Evolutionary conservation across 2,329 filamentous ascomycete species (phyloP).

Genomic region (Trematosphaeria pertusa): DNA sequence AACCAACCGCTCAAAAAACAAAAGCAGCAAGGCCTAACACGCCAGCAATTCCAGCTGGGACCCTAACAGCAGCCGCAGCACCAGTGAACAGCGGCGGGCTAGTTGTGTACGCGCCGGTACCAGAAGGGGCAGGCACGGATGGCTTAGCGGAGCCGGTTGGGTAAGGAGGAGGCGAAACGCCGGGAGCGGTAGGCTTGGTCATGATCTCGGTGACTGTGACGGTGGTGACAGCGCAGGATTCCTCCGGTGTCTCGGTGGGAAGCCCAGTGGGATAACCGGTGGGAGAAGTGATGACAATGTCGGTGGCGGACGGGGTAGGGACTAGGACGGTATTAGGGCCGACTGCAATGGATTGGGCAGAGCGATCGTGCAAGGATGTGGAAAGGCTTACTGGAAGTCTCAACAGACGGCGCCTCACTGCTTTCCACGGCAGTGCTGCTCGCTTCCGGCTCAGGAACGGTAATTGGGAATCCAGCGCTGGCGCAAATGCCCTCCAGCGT

Average conservation of each 20-base stretch:
- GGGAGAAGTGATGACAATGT: conserved; percentile 8
- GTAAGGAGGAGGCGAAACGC: conserved; percentile 17
- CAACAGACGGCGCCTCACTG: conserved; percentile 4
- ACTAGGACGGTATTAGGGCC: too few species aligned
- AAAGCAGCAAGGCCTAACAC: conserved; percentile 26
- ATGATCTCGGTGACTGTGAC: conserved; percentile 12
- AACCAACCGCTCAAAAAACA: too few species aligned
- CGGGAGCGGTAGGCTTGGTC: conserved; percentile 4
- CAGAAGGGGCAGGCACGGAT: conserved; percentile 8
- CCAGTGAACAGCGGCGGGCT: conserved; percentile 25
- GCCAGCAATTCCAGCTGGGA: conserved; percentile 23
- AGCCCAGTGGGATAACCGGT: background rate
- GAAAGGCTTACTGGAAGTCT: conserved; percentile 1
- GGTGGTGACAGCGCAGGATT: conserved; percentile 15
- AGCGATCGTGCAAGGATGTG: too few species aligned
- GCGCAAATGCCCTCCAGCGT: conserved; percentile 34
- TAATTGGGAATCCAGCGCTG: conserved; percentile 31
- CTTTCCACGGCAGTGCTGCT: background rate
- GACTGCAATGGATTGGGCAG: too few species aligned
- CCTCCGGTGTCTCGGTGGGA: conserved; percentile 6
- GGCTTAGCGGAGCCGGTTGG: conserved; percentile 11
- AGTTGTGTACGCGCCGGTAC: conserved; percentile 6
- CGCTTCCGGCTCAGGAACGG: conserved; percentile 11
- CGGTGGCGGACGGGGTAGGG: conserved; percentile 7
- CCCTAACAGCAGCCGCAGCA: conserved; percentile 22